Evolutionary conservation across 1,284 basidiomycete species (phyloP), one percentile per base, ranked within the genome.

Genomic region (Cutaneotrichosporon sp.): DNA sequence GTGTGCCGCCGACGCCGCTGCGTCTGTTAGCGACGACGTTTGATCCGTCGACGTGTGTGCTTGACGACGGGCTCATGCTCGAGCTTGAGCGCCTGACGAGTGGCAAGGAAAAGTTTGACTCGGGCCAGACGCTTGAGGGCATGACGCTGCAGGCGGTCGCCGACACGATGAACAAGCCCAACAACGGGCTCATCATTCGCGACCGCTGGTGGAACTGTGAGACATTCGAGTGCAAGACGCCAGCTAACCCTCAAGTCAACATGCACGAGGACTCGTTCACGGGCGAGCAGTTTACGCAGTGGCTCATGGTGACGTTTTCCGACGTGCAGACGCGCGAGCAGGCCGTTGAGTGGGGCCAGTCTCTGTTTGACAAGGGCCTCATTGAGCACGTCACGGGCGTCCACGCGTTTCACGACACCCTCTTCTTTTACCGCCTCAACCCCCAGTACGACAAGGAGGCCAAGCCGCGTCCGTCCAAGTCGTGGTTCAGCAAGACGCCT

Each of bases 351-450:
- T 86, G 84, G 81, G 91, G 88, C 4, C 75, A 80, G 36, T 84
- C 80, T 60, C 69, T 93, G 20, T 80, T 84, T 59, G 84, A 88
- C 45, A 83, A 86, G 65, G 90, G 88, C 0, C 72, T 93, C 39
- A 85, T 94, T 63, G 74, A 88, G 60, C 90, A 93, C 74, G 86
- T 85, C 66, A 78, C 84, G 51, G 82, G 83, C 2, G 77, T 80
- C 8, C 90, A 92, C 68, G 83, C 81, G 1, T 92, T 93, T 73
- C 72, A 92, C 55, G 89, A 92, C 45, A 68, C 66, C 65, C 86
- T 90, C 67, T 90, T 92, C 72, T 91, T 86, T 69, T 92, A 92
- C 72, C 83, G 84, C 5, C 78, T 93, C 33, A 83, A 81, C 49
- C 83, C 83, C n/a, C 87, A 90, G 62, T 88, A 84, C 63, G 62